Base-by-base conservation (phyloP, 2,329 filamentous ascomycete species). In the Claviceps capensis region DNA sequence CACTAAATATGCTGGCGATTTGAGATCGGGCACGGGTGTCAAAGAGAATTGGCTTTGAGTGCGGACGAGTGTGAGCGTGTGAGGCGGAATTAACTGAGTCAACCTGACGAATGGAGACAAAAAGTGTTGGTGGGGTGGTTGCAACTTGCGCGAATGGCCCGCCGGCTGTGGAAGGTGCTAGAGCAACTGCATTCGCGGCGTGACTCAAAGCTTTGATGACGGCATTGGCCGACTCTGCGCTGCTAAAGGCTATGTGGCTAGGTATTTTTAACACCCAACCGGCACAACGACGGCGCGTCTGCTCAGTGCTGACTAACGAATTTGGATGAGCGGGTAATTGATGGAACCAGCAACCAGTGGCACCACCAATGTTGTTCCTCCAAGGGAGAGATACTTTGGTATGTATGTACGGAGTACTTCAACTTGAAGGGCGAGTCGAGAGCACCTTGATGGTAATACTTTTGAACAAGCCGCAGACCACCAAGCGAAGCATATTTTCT, bases 51-150 rank as follows among this genome's bases (percentile, higher is more conserved):
- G 11, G 38, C 5, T 56, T 59, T 55, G 63, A 63, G 58, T 63
- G 63, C 59, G 58, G 59, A 54, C 58, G 60, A 57, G 52, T n/a
- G 55, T 58, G 6, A 43, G 23, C 6, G 14, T 43, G 41, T 14
- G 41, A 5, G 52, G 51, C 38, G 49, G 51, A 56, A 59, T 60
- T 67, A 34, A 34, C 11, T 68, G 65, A 69, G 60, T 69, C 67
- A 69, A 67, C 62, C 65, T 67, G 67, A 34, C 23, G 26, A 57
- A 57, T 50, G 52, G 55, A 58, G 55, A 57, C 57, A 57, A 55
- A 55, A 55, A 41, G 55, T 52, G 55, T 55, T 57, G 54, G 58
- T 57, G 60, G 55, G 55, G 54, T 51, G 48, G 51, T 19, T 22
- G 17, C 5, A 17, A n/a, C 13, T 30, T 47, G 17, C 17, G 17